Base-by-base conservation (phyloP, 192 early-diverging fungal species). In the Polychytrium aggregatum region DNA sequence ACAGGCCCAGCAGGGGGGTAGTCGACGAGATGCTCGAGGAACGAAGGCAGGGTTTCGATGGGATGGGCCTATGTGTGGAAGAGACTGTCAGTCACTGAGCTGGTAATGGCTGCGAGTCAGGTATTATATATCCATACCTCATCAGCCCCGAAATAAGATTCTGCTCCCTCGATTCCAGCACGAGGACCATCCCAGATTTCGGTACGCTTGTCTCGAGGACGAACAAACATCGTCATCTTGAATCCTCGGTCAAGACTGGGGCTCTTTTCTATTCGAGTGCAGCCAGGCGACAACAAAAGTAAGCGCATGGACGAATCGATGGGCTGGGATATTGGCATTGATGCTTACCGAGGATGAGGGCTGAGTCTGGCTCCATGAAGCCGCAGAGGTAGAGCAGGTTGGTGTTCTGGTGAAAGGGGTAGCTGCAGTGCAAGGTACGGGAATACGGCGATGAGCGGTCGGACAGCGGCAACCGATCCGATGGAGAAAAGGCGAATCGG, bases 131-230 rank as follows among this genome's bases (percentile, higher is more conserved):
- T n/a, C n/a, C n/a, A n/a, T n/a, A n/a, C n/a, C 64, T 88, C 80
- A 50, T 91, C 87, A 2, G 85, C 86, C n/a, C 84, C 86, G 71
- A 88, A 92, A 8, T 82, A 44, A 28, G 75, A 65, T 38, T 71
- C 69, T 0, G 83, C 87, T 5, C 82, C 87, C 14, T 87, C 79
- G 0, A 90, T 41, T 5, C 92, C 93, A 9, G 83, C 82, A 30
- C 86, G 59, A 28, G 90, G 83, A 11, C 93, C 93, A 53, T 97
- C 93, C 93, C 93, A 97, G 44, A 86, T 64, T 59, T 94, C 88
- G 29, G 74, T 70, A 14, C 79, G 58, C 21, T 67, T 70, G 33
- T 82, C 84, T 53, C 79, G 79, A 3, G 87, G 81, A n/a, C 72
- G 71, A 1, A 88, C 85, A 76, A 88, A 96, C 77, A 96, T 74